Percentiles rank a stretch among this genome's conserved stretches.
Conservation (phyloP, 2,329 filamentous ascomycete species). For the Pseudogymnoascus sp. region DNA sequence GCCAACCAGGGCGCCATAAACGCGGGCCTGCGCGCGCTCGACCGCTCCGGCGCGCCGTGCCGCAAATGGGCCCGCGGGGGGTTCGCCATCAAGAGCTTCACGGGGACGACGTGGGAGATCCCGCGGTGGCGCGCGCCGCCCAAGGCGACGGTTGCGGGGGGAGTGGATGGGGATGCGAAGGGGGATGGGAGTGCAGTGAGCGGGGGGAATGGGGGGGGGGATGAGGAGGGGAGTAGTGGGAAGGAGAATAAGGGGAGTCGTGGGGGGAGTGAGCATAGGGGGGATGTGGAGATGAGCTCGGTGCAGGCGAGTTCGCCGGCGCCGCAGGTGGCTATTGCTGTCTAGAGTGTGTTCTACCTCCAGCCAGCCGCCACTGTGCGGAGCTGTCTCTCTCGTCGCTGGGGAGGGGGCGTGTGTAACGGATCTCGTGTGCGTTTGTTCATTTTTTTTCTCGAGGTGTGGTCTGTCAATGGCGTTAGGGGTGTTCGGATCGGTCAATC, state of each 20-base stretch:
- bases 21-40: constrained; percentile 85
- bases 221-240: constrained; percentile 38
- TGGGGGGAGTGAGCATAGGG: constrained; percentile 47
- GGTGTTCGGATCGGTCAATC: no score
- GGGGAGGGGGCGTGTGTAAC: no score
- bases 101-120: constrained; percentile 74
- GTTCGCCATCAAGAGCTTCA: constrained; percentile 86
- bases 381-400: no score
- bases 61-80: constrained; percentile 81
- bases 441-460: no score
- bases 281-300: constrained; percentile 49
- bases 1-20: constrained; percentile 97
- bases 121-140: constrained; percentile 72
- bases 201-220: no score
- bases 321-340: not conserved
- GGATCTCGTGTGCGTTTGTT: no score
- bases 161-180: no score
- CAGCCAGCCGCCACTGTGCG: no score
- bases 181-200: no score
- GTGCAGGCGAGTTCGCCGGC: constrained; percentile 40
- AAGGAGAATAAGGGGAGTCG: constrained; percentile 56
- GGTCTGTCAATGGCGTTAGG: no score
- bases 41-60: constrained; percentile 84
- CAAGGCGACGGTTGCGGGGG: no score
- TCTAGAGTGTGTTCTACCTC: no score